Evolutionary conservation across 2,329 filamentous ascomycete genomes (phyloP).

Genomic region (Aureobasidium pullulans): DNA sequence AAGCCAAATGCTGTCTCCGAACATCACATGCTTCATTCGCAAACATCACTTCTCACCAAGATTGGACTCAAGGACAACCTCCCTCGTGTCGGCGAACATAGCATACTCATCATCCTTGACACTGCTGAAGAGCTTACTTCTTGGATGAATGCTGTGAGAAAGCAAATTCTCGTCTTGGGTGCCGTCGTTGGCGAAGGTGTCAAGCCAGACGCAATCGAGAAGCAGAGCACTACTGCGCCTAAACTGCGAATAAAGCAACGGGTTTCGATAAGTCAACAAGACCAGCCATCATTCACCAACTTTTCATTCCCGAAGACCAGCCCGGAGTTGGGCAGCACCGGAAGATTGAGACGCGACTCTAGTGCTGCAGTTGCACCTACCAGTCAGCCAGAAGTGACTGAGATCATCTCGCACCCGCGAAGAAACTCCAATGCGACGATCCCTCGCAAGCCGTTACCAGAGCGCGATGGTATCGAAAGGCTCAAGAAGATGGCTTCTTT

Average conservation of each 20-base stretch:
- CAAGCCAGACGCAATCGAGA: background rate
- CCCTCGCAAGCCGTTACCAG: background rate
- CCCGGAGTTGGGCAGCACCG: background rate
- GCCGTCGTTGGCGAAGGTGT: slow-evolving; percentile 40
- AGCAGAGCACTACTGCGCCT: background rate
- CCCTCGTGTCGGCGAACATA: slow-evolving; percentile 49
- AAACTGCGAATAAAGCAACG: background rate
- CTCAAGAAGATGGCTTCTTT: slow-evolving; percentile 10
- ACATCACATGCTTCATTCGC: background rate
- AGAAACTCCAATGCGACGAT: background rate
- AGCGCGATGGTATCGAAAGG: background rate
- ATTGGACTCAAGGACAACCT: slow-evolving; percentile 54
- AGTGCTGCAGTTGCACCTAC: background rate
- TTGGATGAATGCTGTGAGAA: slow-evolving; percentile 63
- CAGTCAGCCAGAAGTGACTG: background rate
- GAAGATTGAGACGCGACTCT: background rate
- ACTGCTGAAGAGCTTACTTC: slow-evolving; percentile 65
- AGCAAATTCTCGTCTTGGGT: slow-evolving; percentile 62
- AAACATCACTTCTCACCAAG: slow-evolving; percentile 35
- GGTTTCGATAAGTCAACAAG: background rate
- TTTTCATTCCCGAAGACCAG: background rate
- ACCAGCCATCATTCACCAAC: background rate
- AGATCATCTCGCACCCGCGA: background rate
- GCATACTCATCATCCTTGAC: slow-evolving; percentile 66
- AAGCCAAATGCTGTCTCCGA: background rate